Base-by-base conservation (phyloP, 345 rosid species). In the Trapa incisa region DNA sequence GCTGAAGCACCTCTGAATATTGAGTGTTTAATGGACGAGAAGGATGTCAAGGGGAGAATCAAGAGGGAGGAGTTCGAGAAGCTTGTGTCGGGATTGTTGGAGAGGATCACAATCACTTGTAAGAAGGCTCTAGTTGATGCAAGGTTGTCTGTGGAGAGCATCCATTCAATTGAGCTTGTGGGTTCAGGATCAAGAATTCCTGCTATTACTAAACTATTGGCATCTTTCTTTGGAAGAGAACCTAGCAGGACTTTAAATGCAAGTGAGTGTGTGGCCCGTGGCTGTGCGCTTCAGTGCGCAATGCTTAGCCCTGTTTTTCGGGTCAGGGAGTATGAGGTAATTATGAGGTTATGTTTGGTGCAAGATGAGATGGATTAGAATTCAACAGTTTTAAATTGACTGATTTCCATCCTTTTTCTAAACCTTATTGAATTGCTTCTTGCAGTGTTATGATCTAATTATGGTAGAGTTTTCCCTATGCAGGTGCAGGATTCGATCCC, bases 121-220 rank as follows among this genome's bases (percentile, higher is more conserved):
- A 79, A 65, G 57, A 82, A 74, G 73, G 82, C 86, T 37, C 57
- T 85, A 71, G 79, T 77, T 54, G 86, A 82, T 72, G 76, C 85
- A 11, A 72, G 74, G 36, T 68, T 82, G 63, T 42, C 81, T 35
- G 67, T 71, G 36, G 83, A 79, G 56, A 77, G 80, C 73, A 73
- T 85, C 52, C 81, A 77, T 65, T 79, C 85, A 5, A 77, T 85
- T 65, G 86, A 85, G 75, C 76, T 85, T 71, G 86, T 85, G 67
- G 89, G 89, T 58, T 85, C 89, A 13, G 86, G 89, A 11, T 85
- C 89, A 45, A 80, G 89, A 73, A 85, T 82, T 74, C 89, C 89
- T 0, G 79, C 89, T 47, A 76, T 82, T 73, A 45, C 67, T 38
- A 82, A 75, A 69, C 50, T 77, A 67, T 39, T 85, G 68, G 67